Base-by-base conservation (phyloP, 1,284 basidiomycete species). In the Boletus mariae region DNA sequence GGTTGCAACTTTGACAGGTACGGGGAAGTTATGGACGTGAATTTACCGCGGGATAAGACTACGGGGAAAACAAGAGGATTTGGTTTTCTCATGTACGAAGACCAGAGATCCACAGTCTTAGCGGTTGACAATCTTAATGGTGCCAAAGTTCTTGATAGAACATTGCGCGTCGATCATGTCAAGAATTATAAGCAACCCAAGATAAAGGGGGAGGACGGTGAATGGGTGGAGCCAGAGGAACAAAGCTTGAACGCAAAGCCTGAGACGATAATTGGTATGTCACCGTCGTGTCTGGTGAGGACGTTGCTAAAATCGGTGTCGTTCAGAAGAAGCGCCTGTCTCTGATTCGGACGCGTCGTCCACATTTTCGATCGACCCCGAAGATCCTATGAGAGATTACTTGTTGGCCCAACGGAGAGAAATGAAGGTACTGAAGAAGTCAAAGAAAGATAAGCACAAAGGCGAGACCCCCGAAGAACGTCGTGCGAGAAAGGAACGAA, bases 101-200 rank as follows among this genome's bases (percentile, higher is more conserved):
- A 99, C 73, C 97, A 99, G 73, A 83, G 93, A 45, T 95, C 92
- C 53, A 99, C 97, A 4, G 74, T 98, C 49, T 79, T 99, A 37
- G 97, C 97, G 5, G 96, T 99, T 58, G 97, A 99, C 75, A 99
- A 99, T 73, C 82, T 99, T 71, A 98, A 98, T 66, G 97, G 97
- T 32, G 90, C 94, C 40, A 84, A 86, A 59, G 88, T 99, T 40
- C 75, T 98, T 28, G 93, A 90, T 6, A 80, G 87, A 62, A 96
- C 86, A 4, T 72, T 98, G 45, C 84, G 94, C 25, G 94, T 97
- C 45, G 97, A 99, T 65, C 97, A 99, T 68, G 94, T 96, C 56
- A 87, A 87, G 66, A 83, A 92, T 61, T 99, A 98, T 73, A 94
- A 92, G 67, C 94, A 98, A 65, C 83, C 87, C 9, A 90, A 85